A percentile compares a stretch with the other conserved stretches of the same genome.
phyloP scores from a whole-genome alignment of 2,329 filamentous ascomycete genomes.

The Ophiostoma sp. region DNA sequence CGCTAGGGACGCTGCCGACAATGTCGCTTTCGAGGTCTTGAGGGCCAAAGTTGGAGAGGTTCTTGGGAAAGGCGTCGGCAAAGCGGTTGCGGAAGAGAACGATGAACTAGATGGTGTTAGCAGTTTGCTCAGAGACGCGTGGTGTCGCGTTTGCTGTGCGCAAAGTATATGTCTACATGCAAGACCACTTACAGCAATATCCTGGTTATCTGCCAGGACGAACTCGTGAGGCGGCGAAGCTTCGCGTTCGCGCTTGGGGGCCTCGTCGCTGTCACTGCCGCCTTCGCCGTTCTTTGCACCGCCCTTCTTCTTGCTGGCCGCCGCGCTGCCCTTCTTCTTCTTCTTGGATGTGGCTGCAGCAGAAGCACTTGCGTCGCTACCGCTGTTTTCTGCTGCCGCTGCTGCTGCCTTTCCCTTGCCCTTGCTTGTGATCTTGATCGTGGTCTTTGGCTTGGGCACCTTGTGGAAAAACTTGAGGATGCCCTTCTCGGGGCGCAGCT shows the following conservation, averaged over 20 bases:
- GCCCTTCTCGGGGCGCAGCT: constrained; percentile 49
- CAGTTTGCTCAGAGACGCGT: constrained; percentile 31
- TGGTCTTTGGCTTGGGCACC: constrained; percentile 41
- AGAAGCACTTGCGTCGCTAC: constrained; percentile 21
- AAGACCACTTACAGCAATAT: constrained; percentile 69
- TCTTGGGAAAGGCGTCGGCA: constrained; percentile 80
- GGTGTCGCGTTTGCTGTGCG: background rate
- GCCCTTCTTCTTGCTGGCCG: constrained; percentile 10
- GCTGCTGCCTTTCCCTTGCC: constrained; percentile 26
- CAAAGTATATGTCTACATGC: background rate
- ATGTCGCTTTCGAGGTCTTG: constrained; percentile 91
- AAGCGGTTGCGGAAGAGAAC: constrained; percentile 97
- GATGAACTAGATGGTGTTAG: constrained; percentile 64
- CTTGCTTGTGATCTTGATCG: constrained; percentile 24
- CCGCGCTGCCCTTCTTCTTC: constrained; percentile 15
- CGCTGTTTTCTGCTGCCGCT: constrained; percentile 24
- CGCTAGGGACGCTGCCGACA: constrained; percentile 68
- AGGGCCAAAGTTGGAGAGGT: constrained; percentile 81
- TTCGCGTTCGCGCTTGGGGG: constrained; percentile 65
- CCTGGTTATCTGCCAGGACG: constrained; percentile 81
- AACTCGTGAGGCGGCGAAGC: constrained; percentile 88
- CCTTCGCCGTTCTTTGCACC: constrained; percentile 8
- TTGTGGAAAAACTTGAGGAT: constrained; percentile 66
- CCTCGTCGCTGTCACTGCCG: constrained; percentile 52
- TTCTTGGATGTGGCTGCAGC: constrained; percentile 34